Evolutionary conservation across 164 flowering plant species (phyloP), one percentile per base, ranked within the genome.

Genomic region (Magnolia sinica): DNA sequence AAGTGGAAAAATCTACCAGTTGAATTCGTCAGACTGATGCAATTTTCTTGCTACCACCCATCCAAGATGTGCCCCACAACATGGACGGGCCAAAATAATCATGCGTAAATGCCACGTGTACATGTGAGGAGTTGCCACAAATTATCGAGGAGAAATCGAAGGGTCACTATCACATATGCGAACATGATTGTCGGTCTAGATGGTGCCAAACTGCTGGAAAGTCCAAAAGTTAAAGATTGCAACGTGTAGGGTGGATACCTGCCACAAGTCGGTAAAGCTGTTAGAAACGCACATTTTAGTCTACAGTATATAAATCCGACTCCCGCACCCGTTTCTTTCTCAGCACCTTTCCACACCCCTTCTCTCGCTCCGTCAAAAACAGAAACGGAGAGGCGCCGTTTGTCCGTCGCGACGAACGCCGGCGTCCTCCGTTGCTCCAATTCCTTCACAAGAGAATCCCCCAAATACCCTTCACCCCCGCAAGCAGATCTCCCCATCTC

Each of bases 321-420:
- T 19, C 19, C 23, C 67, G 24, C 67, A 18, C 23, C 68, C 68
- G 23, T 29, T 70, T 37, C 58, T 24, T 50, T 9, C 61, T 8
- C 58, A 9, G 10, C 24, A 5, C 73, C 19, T 4, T 71, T 52
- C 27, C 24, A 14, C 31, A 0, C 73, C n/a, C 58, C n/a, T 11
- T 45, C 55, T 11, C 45, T 37, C 45, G 10, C 73, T 24, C 71
- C 73, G 59, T 50, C 73, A 58, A 63, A 70, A 52, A 2, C 13
- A 11, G 19, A 71, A 22, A 45, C 75, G 77, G 83, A 75, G 83
- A 75, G 83, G 51, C 82, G 81, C 83, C 81, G 61, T 16, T 55
- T 55, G 61, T 55, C 61, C 61, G 83, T 77, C 81, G 87, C 77
- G 55, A 13, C 50, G 14, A 27, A n/a, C 81, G 78, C 82, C 83